These are phyloP conservation scores for Cladophialophora exuberans DNA, from an alignment of 2,329 filamentous ascomycete genomes.

Conservation along the genomic window DNA sequence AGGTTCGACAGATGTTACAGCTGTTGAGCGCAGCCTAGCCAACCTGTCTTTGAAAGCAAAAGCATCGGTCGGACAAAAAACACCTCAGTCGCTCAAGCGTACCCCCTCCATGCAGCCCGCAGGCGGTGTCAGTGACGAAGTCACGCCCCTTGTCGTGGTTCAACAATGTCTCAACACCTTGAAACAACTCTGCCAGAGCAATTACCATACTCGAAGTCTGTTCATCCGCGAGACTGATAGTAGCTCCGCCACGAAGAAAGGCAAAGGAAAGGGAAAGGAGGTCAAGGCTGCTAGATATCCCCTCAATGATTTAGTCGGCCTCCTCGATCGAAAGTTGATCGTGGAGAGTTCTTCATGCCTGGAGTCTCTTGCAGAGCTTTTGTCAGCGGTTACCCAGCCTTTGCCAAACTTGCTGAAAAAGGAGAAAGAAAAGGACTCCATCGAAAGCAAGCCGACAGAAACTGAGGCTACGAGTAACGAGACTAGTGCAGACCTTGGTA, in stretches of 20 bases:
- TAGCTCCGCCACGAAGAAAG: slow-evolving; percentile 74
- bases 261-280: slow-evolving; percentile 89
- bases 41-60: slow-evolving; percentile 90
- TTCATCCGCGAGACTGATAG: slow-evolving; percentile 95
- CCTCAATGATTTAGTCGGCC: slow-evolving; percentile 83
- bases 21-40: slow-evolving; percentile 93
- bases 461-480: slow-evolving; percentile 34
- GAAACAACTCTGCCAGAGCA: slow-evolving; percentile 80
- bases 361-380: slow-evolving; percentile 84
- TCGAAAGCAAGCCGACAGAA: slow-evolving; percentile 34
- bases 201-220: slow-evolving; percentile 83
- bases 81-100: slow-evolving; percentile 78
- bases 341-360: slow-evolving; percentile 97
- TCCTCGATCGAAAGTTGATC: slow-evolving; percentile 91
- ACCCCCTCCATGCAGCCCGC: slow-evolving; percentile 64
- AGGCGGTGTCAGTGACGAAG: slow-evolving; percentile 71
- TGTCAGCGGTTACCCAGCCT: slow-evolving; percentile 86
- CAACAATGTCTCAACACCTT: slow-evolving; percentile 91
- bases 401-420: slow-evolving; percentile 80
- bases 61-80: slow-evolving; percentile 76
- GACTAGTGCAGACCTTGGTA: slow-evolving; percentile 38
- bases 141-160: slow-evolving; percentile 91
- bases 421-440: slow-evolving; percentile 60
- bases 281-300: slow-evolving; percentile 83
- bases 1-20: slow-evolving; percentile 87